These are phyloP conservation scores for Cystobasidiopsis lactophilus DNA, from an alignment of 768 basidiomycete species.

Conservation along the genomic window DNA sequence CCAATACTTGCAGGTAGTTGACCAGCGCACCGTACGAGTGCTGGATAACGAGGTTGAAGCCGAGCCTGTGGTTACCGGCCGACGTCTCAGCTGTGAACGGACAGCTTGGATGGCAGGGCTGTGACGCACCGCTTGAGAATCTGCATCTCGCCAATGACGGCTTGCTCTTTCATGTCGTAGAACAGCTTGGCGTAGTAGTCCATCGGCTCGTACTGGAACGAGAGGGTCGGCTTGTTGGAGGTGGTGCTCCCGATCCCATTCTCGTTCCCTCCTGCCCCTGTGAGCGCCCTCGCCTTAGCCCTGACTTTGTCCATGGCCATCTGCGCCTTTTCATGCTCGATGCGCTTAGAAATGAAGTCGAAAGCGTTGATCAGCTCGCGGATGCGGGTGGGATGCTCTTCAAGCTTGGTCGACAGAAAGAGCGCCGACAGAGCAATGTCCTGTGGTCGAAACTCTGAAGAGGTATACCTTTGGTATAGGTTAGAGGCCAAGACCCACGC, in stretches of 20 bases:
- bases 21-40: conserved; percentile 83
- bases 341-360: conserved; percentile 44
- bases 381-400: conserved; percentile 76
- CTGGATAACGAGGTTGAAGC: conserved; percentile 82
- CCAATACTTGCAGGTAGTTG: conserved; percentile 77
- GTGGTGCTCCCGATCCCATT: background rate
- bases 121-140: conserved; percentile 47
- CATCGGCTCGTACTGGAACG: conserved; percentile 43
- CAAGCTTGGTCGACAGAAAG: conserved; percentile 70
- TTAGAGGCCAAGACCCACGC: conserved; percentile 34
- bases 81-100: background rate
- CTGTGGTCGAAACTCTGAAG: conserved; percentile 26
- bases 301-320: background rate
- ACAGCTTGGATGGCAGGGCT: too few relatives aligned
- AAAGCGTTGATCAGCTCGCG: conserved; percentile 88
- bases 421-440: conserved; percentile 76
- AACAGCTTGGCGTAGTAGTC: conserved; percentile 71
- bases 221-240: background rate
- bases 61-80: too few relatives aligned
- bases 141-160: conserved; percentile 94
- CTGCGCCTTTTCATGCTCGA: conserved; percentile 3
- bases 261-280: too few relatives aligned
- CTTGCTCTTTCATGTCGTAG: conserved; percentile 80
- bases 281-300: background rate
- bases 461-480: background rate